A percentile compares a stretch with the other conserved stretches of the same genome.
Evolutionary conservation across 768 basidiomycete genomes (phyloP).

Genomic region (Boletus tylopilopsis): DNA sequence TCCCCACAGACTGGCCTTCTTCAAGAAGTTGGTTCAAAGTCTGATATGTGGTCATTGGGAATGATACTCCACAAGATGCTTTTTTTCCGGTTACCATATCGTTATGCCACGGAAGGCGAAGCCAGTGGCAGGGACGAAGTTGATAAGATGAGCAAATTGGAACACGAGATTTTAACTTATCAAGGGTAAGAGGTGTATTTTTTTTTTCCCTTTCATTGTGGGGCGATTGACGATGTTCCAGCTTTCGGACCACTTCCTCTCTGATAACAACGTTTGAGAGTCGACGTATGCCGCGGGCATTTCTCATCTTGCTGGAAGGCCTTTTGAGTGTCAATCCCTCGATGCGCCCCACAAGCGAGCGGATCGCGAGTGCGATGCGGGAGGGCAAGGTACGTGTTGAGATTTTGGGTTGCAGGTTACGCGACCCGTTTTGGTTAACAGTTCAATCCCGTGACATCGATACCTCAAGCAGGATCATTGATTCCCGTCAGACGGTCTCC

Average conservation of each 20-base stretch:
- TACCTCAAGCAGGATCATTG: slow-evolving; percentile 10
- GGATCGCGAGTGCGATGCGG: slow-evolving; percentile 62
- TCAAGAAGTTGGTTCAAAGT: slow-evolving; percentile 75
- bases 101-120: slow-evolving; percentile 61
- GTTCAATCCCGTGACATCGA: slow-evolving; percentile 26
- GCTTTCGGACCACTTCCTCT: slow-evolving; percentile 49
- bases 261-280: slow-evolving; percentile 58
- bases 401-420: background rate
- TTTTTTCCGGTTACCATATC: slow-evolving; percentile 87
- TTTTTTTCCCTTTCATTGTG: too few species aligned
- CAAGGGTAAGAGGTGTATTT: slow-evolving; percentile 50
- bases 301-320: slow-evolving; percentile 68
- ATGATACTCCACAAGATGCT: slow-evolving; percentile 94
- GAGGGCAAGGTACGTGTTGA: slow-evolving; percentile 64
- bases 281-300: slow-evolving; percentile 68
- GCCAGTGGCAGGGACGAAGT: slow-evolving; percentile 46
- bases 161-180: slow-evolving; percentile 71
- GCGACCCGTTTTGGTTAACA: slow-evolving; percentile 7
- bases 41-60: slow-evolving; percentile 96
- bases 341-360: slow-evolving; percentile 67
- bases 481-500: slow-evolving; percentile 21
- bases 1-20: slow-evolving; percentile 62
- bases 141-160: slow-evolving; percentile 66
- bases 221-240: slow-evolving; percentile 20
- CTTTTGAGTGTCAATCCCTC: slow-evolving; percentile 60